phyloP scores from a whole-genome alignment of 768 basidiomycete genomes.

The Leccinum ochraceum region DNA sequence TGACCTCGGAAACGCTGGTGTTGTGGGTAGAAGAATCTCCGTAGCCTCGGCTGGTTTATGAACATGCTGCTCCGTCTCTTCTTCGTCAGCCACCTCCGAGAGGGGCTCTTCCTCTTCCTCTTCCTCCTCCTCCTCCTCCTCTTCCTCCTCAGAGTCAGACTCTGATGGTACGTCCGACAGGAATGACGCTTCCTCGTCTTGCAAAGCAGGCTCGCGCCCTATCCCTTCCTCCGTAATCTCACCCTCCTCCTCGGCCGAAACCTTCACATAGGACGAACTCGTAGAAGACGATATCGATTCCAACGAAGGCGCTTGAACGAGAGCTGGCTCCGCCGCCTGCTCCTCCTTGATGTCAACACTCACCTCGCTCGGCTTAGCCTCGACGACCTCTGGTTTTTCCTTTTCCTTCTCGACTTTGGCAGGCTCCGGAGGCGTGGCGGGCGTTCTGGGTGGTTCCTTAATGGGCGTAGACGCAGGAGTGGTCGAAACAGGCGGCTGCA shows the following conservation, averaged over 20 bases:
- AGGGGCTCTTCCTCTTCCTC: slow-evolving; percentile 27
- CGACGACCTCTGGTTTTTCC: neutral
- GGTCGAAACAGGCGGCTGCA: slow-evolving; percentile 11
- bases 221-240: slow-evolving; percentile 15
- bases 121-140: slow-evolving; percentile 27
- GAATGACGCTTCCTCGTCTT: slow-evolving; percentile 35
- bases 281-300: slow-evolving; percentile 42
- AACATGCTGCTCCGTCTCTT: slow-evolving; percentile 22
- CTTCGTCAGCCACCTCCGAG: slow-evolving; percentile 15
- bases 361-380: slow-evolving; percentile 3
- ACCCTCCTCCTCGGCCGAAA: slow-evolving; percentile 33
- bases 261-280: slow-evolving; percentile 51
- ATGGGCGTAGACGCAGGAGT: slow-evolving; percentile 15
- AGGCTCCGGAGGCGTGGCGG: neutral
- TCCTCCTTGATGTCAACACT: slow-evolving; percentile 10
- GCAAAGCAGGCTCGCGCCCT: slow-evolving; percentile 32
- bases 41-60: slow-evolving; percentile 26
- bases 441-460: slow-evolving; percentile 12
- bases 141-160: slow-evolving; percentile 31
- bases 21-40: slow-evolving; percentile 19
- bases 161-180: slow-evolving; percentile 33
- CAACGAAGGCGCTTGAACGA: slow-evolving; percentile 17
- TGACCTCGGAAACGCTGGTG: slow-evolving; percentile 48
- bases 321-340: slow-evolving; percentile 3
- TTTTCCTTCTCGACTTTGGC: slow-evolving; percentile 3